A percentile compares a stretch with the other conserved stretches of the same genome.
Evolutionary conservation across 371 early-diverging fungal genomes (phyloP).

Genomic region (Entomophthora muscae): DNA sequence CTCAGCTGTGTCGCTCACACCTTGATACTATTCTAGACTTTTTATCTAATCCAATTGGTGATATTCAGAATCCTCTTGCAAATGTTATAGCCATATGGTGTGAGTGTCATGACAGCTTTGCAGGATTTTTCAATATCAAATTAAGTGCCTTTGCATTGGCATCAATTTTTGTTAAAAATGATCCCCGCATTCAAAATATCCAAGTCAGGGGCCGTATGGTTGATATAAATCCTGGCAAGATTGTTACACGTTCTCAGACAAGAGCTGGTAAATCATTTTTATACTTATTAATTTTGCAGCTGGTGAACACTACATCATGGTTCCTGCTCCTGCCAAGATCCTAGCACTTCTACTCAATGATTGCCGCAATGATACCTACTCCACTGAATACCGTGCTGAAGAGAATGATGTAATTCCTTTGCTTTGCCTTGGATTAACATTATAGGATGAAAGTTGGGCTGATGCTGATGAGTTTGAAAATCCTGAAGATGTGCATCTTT

Average conservation of each 20-base stretch:
- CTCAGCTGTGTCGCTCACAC: conserved; percentile 57
- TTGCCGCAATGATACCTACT: conserved; percentile 22
- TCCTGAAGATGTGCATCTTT: not conserved
- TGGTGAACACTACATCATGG: conserved; percentile 56
- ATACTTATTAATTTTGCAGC: conserved; percentile 19
- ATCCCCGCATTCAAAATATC: conserved; percentile 43
- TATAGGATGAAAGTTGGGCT: not conserved
- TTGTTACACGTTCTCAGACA: conserved; percentile 19
- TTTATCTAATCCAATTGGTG: conserved; percentile 27
- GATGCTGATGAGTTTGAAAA: conserved; percentile 6
- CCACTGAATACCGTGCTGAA: not conserved
- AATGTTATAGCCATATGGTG: conserved; percentile 55
- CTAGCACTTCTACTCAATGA: conserved; percentile 63
- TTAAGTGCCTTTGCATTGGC: conserved; percentile 64
- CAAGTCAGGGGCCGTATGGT: conserved; percentile 67
- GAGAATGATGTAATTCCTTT: conserved; percentile 15
- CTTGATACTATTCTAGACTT: conserved; percentile 48
- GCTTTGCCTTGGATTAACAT: conserved; percentile 8
- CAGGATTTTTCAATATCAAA: conserved; percentile 54
- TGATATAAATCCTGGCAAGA: conserved; percentile 34
- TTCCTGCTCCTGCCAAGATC: conserved; percentile 65
- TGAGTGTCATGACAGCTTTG: conserved; percentile 53
- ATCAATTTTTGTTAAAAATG: conserved; percentile 40
- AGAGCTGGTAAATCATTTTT: conserved; percentile 12
- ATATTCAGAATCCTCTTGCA: conserved; percentile 38